Evolutionary conservation across 2,329 filamentous ascomycete species (phyloP).

Genomic region (Sclerotinia borealis): DNA sequence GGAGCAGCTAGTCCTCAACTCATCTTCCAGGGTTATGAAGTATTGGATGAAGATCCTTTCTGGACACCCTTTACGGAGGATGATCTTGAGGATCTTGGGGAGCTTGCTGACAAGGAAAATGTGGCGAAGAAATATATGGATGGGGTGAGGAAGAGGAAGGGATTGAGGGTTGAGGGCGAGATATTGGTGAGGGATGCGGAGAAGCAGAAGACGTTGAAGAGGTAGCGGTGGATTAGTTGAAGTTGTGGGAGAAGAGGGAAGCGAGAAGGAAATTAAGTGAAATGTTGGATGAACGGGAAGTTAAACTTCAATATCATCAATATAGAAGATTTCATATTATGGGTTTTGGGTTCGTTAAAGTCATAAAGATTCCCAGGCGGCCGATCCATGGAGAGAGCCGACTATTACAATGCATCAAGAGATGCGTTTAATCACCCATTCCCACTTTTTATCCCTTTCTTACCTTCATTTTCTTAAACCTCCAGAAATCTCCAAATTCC

Average conservation of each 20-base stretch:
- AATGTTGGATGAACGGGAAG: too few relatives aligned
- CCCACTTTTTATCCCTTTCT: too few relatives aligned
- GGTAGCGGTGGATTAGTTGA: slow-evolving; percentile 34
- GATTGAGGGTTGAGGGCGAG: slow-evolving; percentile 72
- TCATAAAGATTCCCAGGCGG: too few relatives aligned
- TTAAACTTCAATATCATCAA: too few relatives aligned
- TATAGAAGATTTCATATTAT: too few relatives aligned
- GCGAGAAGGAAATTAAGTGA: too few relatives aligned
- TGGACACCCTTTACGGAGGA: slow-evolving; percentile 98
- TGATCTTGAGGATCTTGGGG: slow-evolving; percentile 90
- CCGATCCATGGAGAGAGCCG: too few relatives aligned
- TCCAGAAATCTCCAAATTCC: too few relatives aligned
- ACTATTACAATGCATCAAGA: too few relatives aligned
- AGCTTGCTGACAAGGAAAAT: slow-evolving; percentile 89
- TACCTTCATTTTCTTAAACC: too few relatives aligned
- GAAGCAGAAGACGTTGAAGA: slow-evolving; percentile 73
- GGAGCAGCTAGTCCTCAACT: slow-evolving; percentile 89
- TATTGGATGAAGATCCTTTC: slow-evolving; percentile 92
- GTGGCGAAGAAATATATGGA: slow-evolving; percentile 97
- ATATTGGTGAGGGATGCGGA: slow-evolving; percentile 79
- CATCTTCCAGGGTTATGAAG: slow-evolving; percentile 86
- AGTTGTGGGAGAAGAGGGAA: background rate
- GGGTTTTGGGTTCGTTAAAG: too few relatives aligned
- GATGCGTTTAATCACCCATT: too few relatives aligned
- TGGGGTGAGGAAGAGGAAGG: slow-evolving; percentile 78